A percentile compares a stretch with the other conserved stretches of the same genome.
phyloP scores from a whole-genome alignment of 805 yeast genomes.

The Candida rishiriensis region DNA sequence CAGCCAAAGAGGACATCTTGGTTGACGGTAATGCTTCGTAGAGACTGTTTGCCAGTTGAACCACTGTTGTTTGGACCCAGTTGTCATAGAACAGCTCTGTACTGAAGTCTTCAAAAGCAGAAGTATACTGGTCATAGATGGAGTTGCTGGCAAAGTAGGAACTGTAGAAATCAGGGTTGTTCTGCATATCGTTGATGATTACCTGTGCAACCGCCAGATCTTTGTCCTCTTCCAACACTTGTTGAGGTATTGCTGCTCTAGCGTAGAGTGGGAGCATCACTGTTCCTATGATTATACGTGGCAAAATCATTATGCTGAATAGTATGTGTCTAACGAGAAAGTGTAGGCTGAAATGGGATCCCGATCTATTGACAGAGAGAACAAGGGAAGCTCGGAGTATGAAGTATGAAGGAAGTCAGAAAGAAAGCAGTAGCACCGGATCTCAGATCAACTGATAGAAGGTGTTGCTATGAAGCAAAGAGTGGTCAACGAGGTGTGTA shows the following conservation, averaged over 20 bases:
- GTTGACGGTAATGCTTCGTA: constrained; percentile 1
- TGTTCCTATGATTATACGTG: not conserved
- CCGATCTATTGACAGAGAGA: too few relatives aligned
- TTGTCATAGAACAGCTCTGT: constrained; percentile 1
- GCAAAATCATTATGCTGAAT: too few relatives aligned
- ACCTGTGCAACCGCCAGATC: constrained; percentile 2
- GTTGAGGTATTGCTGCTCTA: not conserved
- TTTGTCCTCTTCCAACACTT: not conserved
- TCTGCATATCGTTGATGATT: not conserved
- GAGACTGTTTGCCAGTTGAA: not conserved
- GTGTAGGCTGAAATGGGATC: too few relatives aligned
- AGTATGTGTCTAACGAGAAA: too few relatives aligned
- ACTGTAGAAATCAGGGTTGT: not conserved
- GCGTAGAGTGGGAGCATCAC: not conserved
- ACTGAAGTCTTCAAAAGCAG: not conserved
- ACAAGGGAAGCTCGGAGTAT: too few relatives aligned
- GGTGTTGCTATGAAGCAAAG: too few relatives aligned
- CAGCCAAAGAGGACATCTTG: not conserved
- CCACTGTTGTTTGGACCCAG: not conserved
- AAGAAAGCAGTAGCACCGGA: too few relatives aligned
- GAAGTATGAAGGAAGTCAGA: too few relatives aligned
- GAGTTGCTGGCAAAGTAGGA: constrained; percentile 1
- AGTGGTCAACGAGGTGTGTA: too few relatives aligned
- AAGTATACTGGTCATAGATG: constrained; percentile 1
- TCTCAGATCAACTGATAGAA: too few relatives aligned